phyloP scores from a whole-genome alignment of 345 rosid genomes.

The rapeseed (Brassica napus) region Da-Ae NC_063444.1:9976501-9977000 shows the following conservation, averaged over 20 bases:
- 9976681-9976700: constrained; percentile 47
- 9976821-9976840: constrained; percentile 41
- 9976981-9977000: constrained; percentile 22
- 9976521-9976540: constrained; percentile 65
- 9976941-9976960: constrained; percentile 36
- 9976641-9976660: constrained; percentile 65
- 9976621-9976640: constrained; percentile 69
- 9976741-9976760: constrained; percentile 31
- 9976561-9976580: constrained; percentile 59
- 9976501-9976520: constrained; percentile 70
- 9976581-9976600: constrained; percentile 47
- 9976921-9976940: constrained; percentile 47
- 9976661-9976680: constrained; percentile 76
- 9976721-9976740: constrained; percentile 51
- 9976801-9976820: constrained; percentile 52
- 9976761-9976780: constrained; percentile 52
- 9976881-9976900: constrained; percentile 56
- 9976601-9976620: constrained; percentile 67
- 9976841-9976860: constrained; percentile 71
- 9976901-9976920: constrained; percentile 62
- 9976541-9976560: constrained; percentile 74
- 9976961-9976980: constrained; percentile 16
- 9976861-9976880: constrained; percentile 62
- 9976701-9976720: constrained; percentile 61
- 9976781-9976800: constrained; percentile 71